Base-by-base conservation (phyloP, 352 stramenopile species). In the Hyaloperonospora brassicae region DNA sequence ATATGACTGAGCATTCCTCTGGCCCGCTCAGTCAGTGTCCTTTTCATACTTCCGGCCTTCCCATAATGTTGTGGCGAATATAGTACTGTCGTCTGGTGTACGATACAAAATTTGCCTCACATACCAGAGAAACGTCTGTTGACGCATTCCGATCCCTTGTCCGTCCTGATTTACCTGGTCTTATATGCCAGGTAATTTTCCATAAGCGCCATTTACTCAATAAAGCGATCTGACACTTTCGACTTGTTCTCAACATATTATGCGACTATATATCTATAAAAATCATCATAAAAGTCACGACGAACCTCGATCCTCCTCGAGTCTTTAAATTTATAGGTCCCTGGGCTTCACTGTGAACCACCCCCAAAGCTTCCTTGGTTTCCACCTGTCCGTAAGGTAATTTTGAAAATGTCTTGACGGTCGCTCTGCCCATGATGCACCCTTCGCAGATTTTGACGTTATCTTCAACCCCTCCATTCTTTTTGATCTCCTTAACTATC, bases 181-280 rank as follows among this genome's bases (percentile, higher is more conserved):
- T n/a, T n/a, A n/a, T n/a, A n/a, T n/a, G n/a, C n/a, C n/a, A n/a
- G n/a, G n/a, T n/a, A n/a, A n/a, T n/a, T n/a, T n/a, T n/a, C n/a
- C n/a, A n/a, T n/a, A n/a, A n/a, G 34, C 12, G 34, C 12, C 7
- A 12, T 39, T 7, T 39, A 39, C 34, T 39, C 34, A 12, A 39
- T 12, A 12, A 39, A 39, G 34, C 34, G 34, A 39, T 39, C 34
- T 12, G 34, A 12, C 34, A 42, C 36, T 40, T 68, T 47, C 0
- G 53, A 62, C n/a, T 73, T 73, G 22, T 42, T 11, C 23, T 47
- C 61, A 23, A 70, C 7, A 8, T 62, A 61, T 22, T 70, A 70
- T 1, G 57, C 50, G 2, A 23, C 44, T 5, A 53, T 27, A 47
- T 60, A 50, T n/a, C 57, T 49, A 51, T 59, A 30, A 31, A 45